Evolutionary conservation across 1,284 basidiomycete genomes (phyloP).

Genomic region (Takashimella koratensis): DNA sequence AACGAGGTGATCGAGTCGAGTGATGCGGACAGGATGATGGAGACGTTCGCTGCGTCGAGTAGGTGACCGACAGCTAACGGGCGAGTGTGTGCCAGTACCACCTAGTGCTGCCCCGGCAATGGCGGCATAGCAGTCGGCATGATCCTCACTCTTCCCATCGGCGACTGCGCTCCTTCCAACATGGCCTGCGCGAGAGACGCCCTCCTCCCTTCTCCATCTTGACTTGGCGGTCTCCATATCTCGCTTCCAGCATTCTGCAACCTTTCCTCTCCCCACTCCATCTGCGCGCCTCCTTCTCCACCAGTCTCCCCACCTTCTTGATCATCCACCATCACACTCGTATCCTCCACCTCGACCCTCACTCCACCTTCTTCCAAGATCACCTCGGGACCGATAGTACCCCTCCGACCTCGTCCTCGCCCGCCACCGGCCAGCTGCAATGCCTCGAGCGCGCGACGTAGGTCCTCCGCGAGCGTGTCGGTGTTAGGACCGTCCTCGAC

Average conservation of each 20-base stretch:
- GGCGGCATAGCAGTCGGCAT: slow-evolving; percentile 41
- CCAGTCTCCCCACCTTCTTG: slow-evolving; percentile 18
- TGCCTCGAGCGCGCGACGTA: slow-evolving; percentile 68
- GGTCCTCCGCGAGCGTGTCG: slow-evolving; percentile 80
- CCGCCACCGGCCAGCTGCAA: slow-evolving; percentile 40
- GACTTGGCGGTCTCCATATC: neutral
- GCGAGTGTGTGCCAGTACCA: no score
- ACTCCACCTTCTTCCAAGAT: slow-evolving; percentile 43
- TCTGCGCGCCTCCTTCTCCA: slow-evolving; percentile 14
- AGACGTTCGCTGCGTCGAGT: no score
- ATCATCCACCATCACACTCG: slow-evolving; percentile 11
- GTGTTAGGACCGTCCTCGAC: slow-evolving; percentile 88
- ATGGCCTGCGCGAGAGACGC: slow-evolving; percentile 13
- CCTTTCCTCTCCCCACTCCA: slow-evolving; percentile 13
- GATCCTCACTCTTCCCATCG: slow-evolving; percentile 27
- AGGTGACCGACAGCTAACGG: no score
- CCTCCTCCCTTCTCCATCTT: slow-evolving; percentile 1
- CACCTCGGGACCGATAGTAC: slow-evolving; percentile 30
- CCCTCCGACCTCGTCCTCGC: slow-evolving; percentile 6
- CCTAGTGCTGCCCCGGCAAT: no score
- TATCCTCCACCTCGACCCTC: slow-evolving; percentile 43
- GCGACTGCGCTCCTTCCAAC: slow-evolving; percentile 6
- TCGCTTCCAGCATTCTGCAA: neutral
- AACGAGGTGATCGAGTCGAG: no score
- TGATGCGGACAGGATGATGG: no score